phyloP scores from a whole-genome alignment of 2,329 filamentous ascomycete species.

The Bipolaris sorokiniana region DNA sequence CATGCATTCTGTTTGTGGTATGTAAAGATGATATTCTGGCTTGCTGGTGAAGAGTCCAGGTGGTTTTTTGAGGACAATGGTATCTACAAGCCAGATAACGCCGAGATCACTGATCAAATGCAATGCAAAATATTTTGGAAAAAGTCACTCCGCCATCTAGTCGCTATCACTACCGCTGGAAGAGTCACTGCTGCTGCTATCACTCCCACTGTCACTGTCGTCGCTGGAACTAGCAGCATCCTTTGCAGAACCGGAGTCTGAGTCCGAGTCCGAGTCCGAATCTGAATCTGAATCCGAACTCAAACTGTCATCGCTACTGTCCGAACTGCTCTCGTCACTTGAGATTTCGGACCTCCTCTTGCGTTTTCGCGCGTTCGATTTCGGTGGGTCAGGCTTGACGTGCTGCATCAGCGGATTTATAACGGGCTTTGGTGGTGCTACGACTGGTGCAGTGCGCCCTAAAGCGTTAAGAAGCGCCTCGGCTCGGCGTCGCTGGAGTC shows the following conservation, averaged over 20 bases:
- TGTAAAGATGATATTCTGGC: neutral
- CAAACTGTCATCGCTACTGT: constrained; percentile 37
- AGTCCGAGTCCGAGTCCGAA: constrained; percentile 2
- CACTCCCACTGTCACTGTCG: constrained; percentile 24
- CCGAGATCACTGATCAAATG: neutral
- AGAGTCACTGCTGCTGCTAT: constrained; percentile 15
- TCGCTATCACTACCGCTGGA: constrained; percentile 20
- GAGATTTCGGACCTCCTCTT: constrained; percentile 39
- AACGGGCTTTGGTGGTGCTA: constrained; percentile 16
- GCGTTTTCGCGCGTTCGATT: constrained; percentile 30
- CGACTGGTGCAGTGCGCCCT: constrained; percentile 33
- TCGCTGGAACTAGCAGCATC: constrained; percentile 15
- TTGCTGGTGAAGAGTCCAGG: neutral
- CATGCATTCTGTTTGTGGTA: neutral
- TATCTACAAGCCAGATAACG: neutral
- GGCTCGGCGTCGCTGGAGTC: constrained; percentile 43
- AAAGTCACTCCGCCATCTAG: constrained; percentile 3
- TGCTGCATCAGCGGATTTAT: constrained; percentile 26
- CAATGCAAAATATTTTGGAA: neutral
- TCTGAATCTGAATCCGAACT: constrained; percentile 24
- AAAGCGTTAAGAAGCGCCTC: constrained; percentile 42
- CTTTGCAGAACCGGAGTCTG: constrained; percentile 1
- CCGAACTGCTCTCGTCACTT: constrained; percentile 44
- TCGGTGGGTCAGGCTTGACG: constrained; percentile 21
- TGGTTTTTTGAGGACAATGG: neutral